Evolutionary conservation across 208 protist genomes (phyloP).

Genomic region (Crithidia mellificae): DNA sequence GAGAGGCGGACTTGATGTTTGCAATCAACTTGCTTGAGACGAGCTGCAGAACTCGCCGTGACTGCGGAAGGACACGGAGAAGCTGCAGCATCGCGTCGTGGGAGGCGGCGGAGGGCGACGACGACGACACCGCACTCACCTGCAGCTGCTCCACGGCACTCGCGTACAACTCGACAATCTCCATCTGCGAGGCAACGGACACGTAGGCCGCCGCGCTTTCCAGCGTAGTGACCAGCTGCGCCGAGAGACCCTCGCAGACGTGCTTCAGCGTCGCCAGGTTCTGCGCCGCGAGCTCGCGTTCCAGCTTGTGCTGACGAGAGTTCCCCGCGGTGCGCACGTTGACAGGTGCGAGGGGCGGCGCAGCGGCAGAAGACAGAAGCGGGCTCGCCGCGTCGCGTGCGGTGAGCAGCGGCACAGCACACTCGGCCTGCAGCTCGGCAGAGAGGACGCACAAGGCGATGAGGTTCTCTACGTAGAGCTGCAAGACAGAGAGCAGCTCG

Average conservation of each 20-base stretch:
- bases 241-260: slow-evolving; percentile 55
- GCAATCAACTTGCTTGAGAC: slow-evolving; percentile 64
- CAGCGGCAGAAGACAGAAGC: background rate
- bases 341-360: background rate
- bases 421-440: slow-evolving; percentile 19
- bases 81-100: slow-evolving; percentile 16
- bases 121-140: background rate
- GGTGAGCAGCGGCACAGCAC: background rate
- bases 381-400: too few species aligned
- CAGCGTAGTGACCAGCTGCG: slow-evolving; percentile 56
- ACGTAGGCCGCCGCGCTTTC: slow-evolving; percentile 64
- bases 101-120: too few species aligned
- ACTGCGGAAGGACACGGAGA: slow-evolving; percentile 42
- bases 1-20: slow-evolving; percentile 33
- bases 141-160: slow-evolving; percentile 36
- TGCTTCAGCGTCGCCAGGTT: slow-evolving; percentile 42
- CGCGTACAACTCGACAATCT: slow-evolving; percentile 62
- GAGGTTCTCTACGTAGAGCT: slow-evolving; percentile 61
- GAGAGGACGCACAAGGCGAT: slow-evolving; percentile 39
- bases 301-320: slow-evolving; percentile 18
- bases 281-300: slow-evolving; percentile 49
- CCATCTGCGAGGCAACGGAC: slow-evolving; percentile 57
- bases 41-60: slow-evolving; percentile 41
- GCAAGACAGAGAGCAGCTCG: slow-evolving; percentile 77
- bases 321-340: too few species aligned